Evolutionary conservation across 2,329 filamentous ascomycete genomes (phyloP), one percentile per base, ranked within the genome.

Genomic region (Pseudogymnoascus sp.): DNA sequence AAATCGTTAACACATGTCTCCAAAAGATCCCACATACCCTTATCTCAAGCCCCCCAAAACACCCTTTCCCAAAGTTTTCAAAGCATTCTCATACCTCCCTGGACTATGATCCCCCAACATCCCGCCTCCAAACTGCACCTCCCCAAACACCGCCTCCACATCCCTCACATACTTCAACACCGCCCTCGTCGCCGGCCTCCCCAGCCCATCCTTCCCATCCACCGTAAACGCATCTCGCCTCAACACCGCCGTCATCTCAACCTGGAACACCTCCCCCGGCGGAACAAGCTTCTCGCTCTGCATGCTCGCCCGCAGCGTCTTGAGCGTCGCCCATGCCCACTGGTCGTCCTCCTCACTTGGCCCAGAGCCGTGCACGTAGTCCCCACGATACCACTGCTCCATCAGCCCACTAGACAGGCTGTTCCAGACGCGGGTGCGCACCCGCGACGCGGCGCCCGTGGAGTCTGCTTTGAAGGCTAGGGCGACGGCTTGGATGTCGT

Each of bases 31-130:
- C 51, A 57, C 29, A 57, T 21, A 57, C 10, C 10, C 18, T 18
- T 61, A 61, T 61, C 29, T 16, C 23, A 39, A 61, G 2, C 36
- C 34, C 14, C 66, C 69, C 59, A 74, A 64, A 63, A 74, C 77
- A 74, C 66, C 74, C 77, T 71, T 75, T 69, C 76, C 75, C 72
- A 92, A 76, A 65, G 84, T 83, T 64, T 84, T 82, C 68, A 93
- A 74, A 64, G 84, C 86, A 65, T 84, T 82, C 74, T 92, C 89
- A 71, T 93, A 93, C 67, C 85, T 80, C 26, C 84, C 87, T 2
- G 89, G 89, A 67, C 84, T 90, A 72, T 93, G 89, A 72, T 93
- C 89, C 65, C 84, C 80, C 74, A 93, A 77, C 87, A 91, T 90
- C 57, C 86, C 86, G 23, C 85, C 83, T 4, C 86, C 87, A 72